Conservation (phyloP, 208 protist genomes). For the Crithidia mellificae region DNA sequence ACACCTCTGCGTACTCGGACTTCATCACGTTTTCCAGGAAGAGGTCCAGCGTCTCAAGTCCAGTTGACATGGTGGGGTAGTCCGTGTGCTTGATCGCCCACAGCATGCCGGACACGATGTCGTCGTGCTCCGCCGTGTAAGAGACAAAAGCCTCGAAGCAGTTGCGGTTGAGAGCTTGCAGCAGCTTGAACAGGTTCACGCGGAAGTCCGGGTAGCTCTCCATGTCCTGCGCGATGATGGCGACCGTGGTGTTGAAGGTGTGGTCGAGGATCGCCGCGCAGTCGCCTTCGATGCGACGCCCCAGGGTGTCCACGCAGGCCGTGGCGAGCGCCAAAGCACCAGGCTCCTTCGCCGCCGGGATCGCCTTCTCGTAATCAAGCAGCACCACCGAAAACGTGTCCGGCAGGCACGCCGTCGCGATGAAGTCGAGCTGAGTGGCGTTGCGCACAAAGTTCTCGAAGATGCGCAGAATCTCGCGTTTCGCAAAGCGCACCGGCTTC, state of each 20-base stretch:
- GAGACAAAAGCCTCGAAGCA: conserved; percentile 91
- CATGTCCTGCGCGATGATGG: conserved; percentile 97
- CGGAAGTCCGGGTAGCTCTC: conserved; percentile 98
- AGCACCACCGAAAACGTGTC: conserved; percentile 96
- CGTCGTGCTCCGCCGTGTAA: conserved; percentile 64
- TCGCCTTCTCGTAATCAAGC: conserved; percentile 93
- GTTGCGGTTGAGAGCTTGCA: conserved; percentile 94
- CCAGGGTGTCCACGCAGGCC: conserved; percentile 90
- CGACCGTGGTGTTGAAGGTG: conserved; percentile 97
- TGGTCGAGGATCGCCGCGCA: conserved; percentile 95
- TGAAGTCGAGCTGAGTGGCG: conserved; percentile 83
- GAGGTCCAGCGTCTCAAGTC: conserved; percentile 93
- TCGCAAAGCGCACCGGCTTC: conserved; percentile 91
- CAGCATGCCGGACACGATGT: conserved; percentile 95
- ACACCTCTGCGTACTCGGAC: conserved; percentile 58
- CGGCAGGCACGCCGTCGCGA: conserved; percentile 92
- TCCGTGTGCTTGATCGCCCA: conserved; percentile 99
- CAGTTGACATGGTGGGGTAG: conserved; percentile 91
- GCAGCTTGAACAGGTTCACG: conserved; percentile 96
- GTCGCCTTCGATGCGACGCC: conserved; percentile 65
- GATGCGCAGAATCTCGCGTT: conserved; percentile 95
- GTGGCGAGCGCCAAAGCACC: conserved; percentile 94
- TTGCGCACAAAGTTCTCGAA: conserved; percentile 94
- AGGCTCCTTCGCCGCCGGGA: conserved; percentile 91
- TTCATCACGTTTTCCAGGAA: conserved; percentile 85